Percentiles rank a stretch among this genome's conserved stretches.
phyloP scores from a whole-genome alignment of 2,329 filamentous ascomycete genomes.

The Leptographium flavum region DNA sequence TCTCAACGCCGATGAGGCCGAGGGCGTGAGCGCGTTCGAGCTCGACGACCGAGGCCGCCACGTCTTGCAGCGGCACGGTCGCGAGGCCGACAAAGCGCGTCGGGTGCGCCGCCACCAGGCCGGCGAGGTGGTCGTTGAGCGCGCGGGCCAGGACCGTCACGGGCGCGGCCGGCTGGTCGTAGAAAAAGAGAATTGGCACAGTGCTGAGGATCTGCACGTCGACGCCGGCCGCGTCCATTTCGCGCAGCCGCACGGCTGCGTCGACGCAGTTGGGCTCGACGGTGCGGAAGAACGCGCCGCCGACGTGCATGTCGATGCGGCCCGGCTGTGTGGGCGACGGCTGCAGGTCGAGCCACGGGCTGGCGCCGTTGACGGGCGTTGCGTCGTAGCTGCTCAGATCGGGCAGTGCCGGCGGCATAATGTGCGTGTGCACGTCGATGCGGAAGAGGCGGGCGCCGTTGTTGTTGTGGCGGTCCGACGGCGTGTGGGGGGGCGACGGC shows the following conservation, averaged over 20 bases:
- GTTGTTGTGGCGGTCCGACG: neutral
- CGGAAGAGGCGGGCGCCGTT: neutral
- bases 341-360: neutral
- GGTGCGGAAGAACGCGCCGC: neutral
- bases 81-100: neutral
- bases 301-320: conserved; percentile 2
- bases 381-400: neutral
- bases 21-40: neutral
- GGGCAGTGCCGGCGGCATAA: neutral
- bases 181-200: conserved; percentile 2
- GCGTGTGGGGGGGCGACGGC: neutral
- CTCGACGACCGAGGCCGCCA: neutral
- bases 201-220: conserved; percentile 2
- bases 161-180: conserved; percentile 1
- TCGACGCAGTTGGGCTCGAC: conserved; percentile 4
- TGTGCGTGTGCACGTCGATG: conserved; percentile 2
- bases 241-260: neutral
- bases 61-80: conserved; percentile 1
- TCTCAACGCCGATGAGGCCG: neutral
- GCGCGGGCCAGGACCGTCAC: neutral
- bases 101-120: neutral
- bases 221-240: conserved; percentile 2
- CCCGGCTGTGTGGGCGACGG: neutral
- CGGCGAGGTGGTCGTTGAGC: conserved; percentile 1
- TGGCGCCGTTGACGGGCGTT: neutral